Evolutionary conservation across 176 grass and related monocot species (phyloP).

Genomic region (Bolboschoenus planiculmis): DNA sequence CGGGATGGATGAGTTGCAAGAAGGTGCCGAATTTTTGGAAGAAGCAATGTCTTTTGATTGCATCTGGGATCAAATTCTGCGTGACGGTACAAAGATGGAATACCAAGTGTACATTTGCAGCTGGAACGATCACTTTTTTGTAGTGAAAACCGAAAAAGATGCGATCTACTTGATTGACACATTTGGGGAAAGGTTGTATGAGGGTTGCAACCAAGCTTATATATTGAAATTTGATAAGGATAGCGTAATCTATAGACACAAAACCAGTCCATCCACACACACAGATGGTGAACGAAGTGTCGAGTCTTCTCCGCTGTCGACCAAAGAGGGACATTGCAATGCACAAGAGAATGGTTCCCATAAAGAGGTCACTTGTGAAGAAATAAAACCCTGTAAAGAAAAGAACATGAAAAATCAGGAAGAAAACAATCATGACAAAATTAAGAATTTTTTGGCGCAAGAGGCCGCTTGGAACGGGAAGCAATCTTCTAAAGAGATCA

Average conservation of each 20-base stretch:
- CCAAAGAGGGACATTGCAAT: background rate
- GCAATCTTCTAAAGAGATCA: slow-evolving; percentile 1
- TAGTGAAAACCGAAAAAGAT: slow-evolving; percentile 67
- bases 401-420: background rate
- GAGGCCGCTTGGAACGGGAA: background rate
- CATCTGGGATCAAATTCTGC: slow-evolving; percentile 65
- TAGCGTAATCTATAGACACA: slow-evolving; percentile 20
- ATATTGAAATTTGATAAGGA: slow-evolving; percentile 54
- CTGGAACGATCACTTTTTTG: slow-evolving; percentile 99
- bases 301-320: background rate
- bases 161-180: slow-evolving; percentile 86
- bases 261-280: too few relatives aligned
- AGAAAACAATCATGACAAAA: background rate
- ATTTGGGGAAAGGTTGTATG: slow-evolving; percentile 71
- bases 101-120: slow-evolving; percentile 55
- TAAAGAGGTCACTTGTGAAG: slow-evolving; percentile 1
- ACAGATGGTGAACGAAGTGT: background rate
- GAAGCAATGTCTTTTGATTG: slow-evolving; percentile 59
- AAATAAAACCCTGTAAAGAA: background rate
- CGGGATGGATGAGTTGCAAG: slow-evolving; percentile 30
- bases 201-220: slow-evolving; percentile 86
- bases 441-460: background rate
- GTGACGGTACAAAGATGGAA: slow-evolving; percentile 25
- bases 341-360: background rate
- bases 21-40: slow-evolving; percentile 42